These are phyloP conservation scores for Immersiporthe knoxdaviesiana DNA, from an alignment of 2,329 filamentous ascomycete genomes.

Conservation along the genomic window DNA sequence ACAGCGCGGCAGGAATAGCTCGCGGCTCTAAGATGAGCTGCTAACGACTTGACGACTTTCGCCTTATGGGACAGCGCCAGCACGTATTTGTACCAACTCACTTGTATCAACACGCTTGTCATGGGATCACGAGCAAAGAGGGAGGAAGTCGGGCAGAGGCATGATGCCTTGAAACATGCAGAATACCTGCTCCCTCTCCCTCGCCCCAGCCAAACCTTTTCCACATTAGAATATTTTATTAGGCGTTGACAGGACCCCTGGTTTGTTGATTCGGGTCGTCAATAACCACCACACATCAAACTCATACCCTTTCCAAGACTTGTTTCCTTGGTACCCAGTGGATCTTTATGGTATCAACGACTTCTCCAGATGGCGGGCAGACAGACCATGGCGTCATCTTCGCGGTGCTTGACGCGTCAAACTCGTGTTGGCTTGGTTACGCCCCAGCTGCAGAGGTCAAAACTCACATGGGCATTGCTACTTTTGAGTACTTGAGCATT, in stretches of 20 bases:
- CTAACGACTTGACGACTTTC: not conserved
- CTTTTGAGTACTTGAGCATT: not conserved
- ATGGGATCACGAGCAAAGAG: too few relatives aligned
- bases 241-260: too few relatives aligned
- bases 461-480: too few relatives aligned
- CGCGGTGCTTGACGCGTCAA: not conserved
- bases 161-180: not conserved
- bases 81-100: not conserved
- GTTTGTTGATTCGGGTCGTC: not conserved
- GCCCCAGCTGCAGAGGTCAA: not conserved
- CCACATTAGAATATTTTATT: not conserved
- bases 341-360: not conserved
- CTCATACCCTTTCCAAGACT: too few relatives aligned
- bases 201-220: too few relatives aligned
- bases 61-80: not conserved
- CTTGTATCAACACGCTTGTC: not conserved
- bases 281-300: too few relatives aligned
- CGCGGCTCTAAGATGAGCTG: not conserved
- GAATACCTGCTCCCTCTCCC: not conserved
- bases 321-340: not conserved
- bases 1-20: not conserved
- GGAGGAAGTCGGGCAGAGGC: too few relatives aligned
- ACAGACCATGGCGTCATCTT: not conserved
- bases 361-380: not conserved
- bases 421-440: not conserved